Evolutionary conservation across 768 basidiomycete genomes (phyloP), one percentile per base, ranked within the genome.

Genomic region (Kockovaella imperatae): DNA sequence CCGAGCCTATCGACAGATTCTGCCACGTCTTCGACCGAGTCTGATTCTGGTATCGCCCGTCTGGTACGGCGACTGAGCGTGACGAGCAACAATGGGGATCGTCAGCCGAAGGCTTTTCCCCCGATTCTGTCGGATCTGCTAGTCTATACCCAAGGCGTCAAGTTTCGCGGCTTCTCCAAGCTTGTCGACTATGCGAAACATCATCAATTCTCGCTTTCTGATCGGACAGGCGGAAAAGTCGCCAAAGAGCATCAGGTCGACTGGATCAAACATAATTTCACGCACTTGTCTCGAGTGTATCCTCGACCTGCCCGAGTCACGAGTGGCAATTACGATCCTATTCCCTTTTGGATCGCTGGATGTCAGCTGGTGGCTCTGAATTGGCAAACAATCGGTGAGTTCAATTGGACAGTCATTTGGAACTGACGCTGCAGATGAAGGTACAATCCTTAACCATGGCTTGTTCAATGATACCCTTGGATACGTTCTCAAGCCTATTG

Each of bases 381-480:
- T 70, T 97, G 90, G 89, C 93, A 99, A 72, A 97, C 90, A 0
- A 83, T 83, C 56, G 90, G 89, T 91, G 63, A 47, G 82, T 75
- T 1, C 7, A 7, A 38, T n/a, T 30, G 13, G 5, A 25, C 28
- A 11, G 21, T 34, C 32, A 21, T 21, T 34, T 24, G 38, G n/a
- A n/a, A 23, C 45, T 47, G 46, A 36, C 43, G 17, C 14, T 14
- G 31, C 67, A 89, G 90, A 96, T 71, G 72, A 88, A 42, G 90
- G 88, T 2, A 85, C 83, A 63, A 82, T 83, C 75, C 87, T 96
- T 68, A 99, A 95, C 62, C 81, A 86, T 52, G 87, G 91, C 5
- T 90, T 97, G 87, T 99, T 99, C 71, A 91, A 93, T 57, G 86
- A 84, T n/a, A 78, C 84, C 4, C 77, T 79, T 1, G 93, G 93